phyloP scores from a whole-genome alignment of 768 basidiomycete species.

The Tylopilus sp. region DNA sequence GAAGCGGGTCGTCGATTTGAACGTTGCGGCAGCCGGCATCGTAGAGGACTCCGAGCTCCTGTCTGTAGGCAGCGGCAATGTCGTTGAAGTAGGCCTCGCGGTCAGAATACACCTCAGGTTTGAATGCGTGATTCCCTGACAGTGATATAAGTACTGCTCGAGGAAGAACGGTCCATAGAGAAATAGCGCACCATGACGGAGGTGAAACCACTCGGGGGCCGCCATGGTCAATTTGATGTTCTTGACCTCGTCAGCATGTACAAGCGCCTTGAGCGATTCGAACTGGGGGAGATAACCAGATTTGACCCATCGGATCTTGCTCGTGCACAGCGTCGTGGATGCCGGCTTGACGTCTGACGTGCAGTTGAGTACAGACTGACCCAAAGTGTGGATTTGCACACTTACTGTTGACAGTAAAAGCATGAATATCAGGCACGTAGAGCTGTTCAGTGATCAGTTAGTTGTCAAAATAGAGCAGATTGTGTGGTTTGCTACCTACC shows the following conservation, averaged over 20 bases:
- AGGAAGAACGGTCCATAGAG: not conserved
- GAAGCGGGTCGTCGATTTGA: slow-evolving; percentile 46
- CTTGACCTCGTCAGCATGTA: slow-evolving; percentile 58
- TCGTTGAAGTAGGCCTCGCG: slow-evolving; percentile 47
- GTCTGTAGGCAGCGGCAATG: slow-evolving; percentile 43
- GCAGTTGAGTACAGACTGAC: not conserved
- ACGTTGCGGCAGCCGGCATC: slow-evolving; percentile 40
- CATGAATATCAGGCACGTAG: slow-evolving; percentile 25
- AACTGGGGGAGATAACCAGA: slow-evolving; percentile 65
- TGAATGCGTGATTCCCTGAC: slow-evolving; percentile 24
- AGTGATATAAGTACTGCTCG: not conserved
- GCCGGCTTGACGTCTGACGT: slow-evolving; percentile 21
- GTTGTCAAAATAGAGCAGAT: not conserved
- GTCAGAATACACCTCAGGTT: slow-evolving; percentile 15
- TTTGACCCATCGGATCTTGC: slow-evolving; percentile 59
- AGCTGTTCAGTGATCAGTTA: slow-evolving; percentile 11
- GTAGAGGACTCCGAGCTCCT: slow-evolving; percentile 44
- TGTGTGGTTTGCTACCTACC: not conserved
- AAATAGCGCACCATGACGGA: slow-evolving; percentile 50
- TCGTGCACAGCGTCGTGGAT: slow-evolving; percentile 34
- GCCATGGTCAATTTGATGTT: slow-evolving; percentile 70
- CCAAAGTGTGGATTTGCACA: not conserved
- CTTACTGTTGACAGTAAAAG: slow-evolving; percentile 20
- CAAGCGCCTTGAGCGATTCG: slow-evolving; percentile 54
- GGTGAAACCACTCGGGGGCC: slow-evolving; percentile 70